Base-by-base conservation (phyloP, 495 filamentous ascomycete species). In the Penicillium manginii region DNA sequence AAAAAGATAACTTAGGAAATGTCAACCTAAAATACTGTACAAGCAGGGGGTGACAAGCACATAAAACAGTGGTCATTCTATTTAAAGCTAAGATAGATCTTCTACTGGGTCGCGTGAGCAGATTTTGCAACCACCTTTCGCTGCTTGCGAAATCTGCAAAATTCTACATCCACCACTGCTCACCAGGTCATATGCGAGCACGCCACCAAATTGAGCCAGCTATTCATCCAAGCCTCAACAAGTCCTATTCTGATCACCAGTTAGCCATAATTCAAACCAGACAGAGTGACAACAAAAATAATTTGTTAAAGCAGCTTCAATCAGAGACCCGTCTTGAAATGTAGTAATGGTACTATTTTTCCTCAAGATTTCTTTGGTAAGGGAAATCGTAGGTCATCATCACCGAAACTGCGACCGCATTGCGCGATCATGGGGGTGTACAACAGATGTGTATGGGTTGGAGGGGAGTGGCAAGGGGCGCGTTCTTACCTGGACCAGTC, bases 321-420 rank as follows among this genome's bases (percentile, higher is more conserved):
- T 39, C 45, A 47, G 45, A 47, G 45, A 47, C 45, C 45, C 45
- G 45, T 47, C 45, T 47, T 47, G 45, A 47, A 47, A 47, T 21
- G 12, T 47, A 47, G 45, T 22, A n/a, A n/a, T n/a, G n/a, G 10
- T 22, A 3, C 26, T 47, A 47, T 10, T 19, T 47, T 47, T 47
- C 45, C 45, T 47, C 45, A 47, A 47, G 21, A 26, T 23, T 26
- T 47, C 21, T 47, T 22, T 9, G 22, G 45, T 47, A 47, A 47
- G 45, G 45, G 45, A 47, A 47, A 47, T 47, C 45, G 45, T 47
- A 47, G 45, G 45, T 47, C 45, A 0, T 47, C 45, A 47, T 47
- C 45, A 47, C 45, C 45, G 45, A 23, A 43, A n/a, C 40, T 19
- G 40, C 40, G 17, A 43, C 19, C 40, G 40, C 40, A 8, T 8